These are phyloP conservation scores for Lobulomyces angularis DNA, from an alignment of 192 early-diverging fungal genomes.

Conservation along the genomic window DNA sequence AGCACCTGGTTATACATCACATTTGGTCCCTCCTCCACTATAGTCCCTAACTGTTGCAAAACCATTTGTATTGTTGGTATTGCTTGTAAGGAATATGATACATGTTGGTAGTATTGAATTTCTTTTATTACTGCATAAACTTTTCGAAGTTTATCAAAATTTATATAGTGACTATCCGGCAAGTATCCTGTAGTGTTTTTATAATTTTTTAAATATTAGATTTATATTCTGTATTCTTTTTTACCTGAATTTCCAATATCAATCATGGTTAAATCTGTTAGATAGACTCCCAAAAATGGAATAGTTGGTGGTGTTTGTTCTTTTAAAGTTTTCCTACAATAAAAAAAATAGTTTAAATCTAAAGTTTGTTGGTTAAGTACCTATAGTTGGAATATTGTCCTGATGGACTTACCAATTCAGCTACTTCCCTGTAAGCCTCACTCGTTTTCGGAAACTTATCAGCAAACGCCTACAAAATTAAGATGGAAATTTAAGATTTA, in stretches of 20 bases:
- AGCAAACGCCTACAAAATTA: conserved; percentile 12
- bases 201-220: too few relatives aligned
- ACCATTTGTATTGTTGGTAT: conserved; percentile 22
- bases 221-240: too few relatives aligned
- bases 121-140: conserved; percentile 25
- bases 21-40: neutral
- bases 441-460: conserved; percentile 25
- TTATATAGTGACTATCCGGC: conserved; percentile 34
- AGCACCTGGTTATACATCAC: neutral
- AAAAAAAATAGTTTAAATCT: too few relatives aligned
- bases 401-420: conserved; percentile 32
- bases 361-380: too few relatives aligned
- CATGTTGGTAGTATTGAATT: conserved; percentile 30
- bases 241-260: conserved; percentile 40
- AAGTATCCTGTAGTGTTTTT: too few relatives aligned
- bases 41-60: conserved; percentile 10
- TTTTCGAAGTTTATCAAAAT: conserved; percentile 49
- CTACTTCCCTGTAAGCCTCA: conserved; percentile 26
- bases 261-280: conserved; percentile 44
- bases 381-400: conserved; percentile 46
- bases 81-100: conserved; percentile 12
- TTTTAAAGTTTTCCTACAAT: conserved; percentile 37
- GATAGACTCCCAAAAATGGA: conserved; percentile 42
- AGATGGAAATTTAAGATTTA: conserved; percentile 1
- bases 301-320: conserved; percentile 29